Base-by-base conservation (phyloP, 2,329 filamentous ascomycete species). In the Fusarium heterosporum region DNA sequence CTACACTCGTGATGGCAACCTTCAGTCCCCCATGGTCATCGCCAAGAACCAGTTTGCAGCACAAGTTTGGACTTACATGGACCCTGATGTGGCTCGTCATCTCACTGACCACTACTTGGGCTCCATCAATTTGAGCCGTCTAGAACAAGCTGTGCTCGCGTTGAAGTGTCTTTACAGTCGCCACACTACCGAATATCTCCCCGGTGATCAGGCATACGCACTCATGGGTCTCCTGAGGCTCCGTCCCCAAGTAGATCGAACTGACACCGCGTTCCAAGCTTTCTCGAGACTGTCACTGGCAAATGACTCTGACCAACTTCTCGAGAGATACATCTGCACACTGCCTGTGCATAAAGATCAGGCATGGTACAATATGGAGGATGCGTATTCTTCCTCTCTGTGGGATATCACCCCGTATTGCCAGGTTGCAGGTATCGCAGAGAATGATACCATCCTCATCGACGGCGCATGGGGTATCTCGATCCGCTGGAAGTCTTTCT, bases 141-240 rank as follows among this genome's bases (percentile, higher is more conserved):
- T 79, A 7, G 76, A 79, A 54, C 74, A 78, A 13, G 69, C 73
- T 19, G 72, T 74, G 3, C 58, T 75, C 2, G 71, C 73, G 1
- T 65, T 79, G 14, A 68, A 69, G 26, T 79, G 77, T 36, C 64
- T 79, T 4, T 75, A 73, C 22, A 70, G 64, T 41, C 70, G 75
- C 3, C 25, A 71, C 8, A 74, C 73, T 14, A 67, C 54, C 0
- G 56, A 69, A 39, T 65, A 70, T 26, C 62, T 72, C 16, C 51
- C 68, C 2, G 76, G 76, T 28, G 78, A 80, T 32, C 74, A 73
- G 28, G 71, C 74, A 3, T 80, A 80, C 43, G 78, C 74, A 2
- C 70, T 79, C 2, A 79, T 78, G 77, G 77, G 78, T 22, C 71
- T 80, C 22, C 57, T 79, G 38, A 71, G 74, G 10, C 55, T 75